Base-by-base conservation (phyloP, 2,329 filamentous ascomycete genomes). In the Monilinia fructicola region DNA sequence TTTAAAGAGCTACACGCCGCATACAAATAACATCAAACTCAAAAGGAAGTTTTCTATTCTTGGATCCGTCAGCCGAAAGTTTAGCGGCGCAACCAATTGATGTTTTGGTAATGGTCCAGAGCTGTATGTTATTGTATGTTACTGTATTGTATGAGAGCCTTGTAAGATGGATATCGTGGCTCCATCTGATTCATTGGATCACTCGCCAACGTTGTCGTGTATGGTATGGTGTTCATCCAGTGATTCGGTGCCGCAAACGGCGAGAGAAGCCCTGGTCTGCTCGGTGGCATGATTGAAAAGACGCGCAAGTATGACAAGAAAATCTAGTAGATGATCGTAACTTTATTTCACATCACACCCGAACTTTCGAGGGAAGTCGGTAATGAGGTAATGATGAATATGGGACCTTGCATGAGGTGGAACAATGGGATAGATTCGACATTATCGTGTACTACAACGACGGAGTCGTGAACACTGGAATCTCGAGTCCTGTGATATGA, bases 341-440 rank as follows among this genome's bases (percentile, higher is more conserved):
- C 58, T 60, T 26, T 50, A 60, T 60, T 60, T 50, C 44, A 60
- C 58, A 60, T 60, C 58, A 60, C 58, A 60, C 58, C 44, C 58
- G 58, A 50, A 60, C 58, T 60, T 60, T 50, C 58, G 58, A 60
- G 44, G 28, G 28, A 38, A 50, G 44, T 60, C 58, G 58, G 58
- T 48, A 60, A 59, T 59, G 55, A 59, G 55, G 26, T 46, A 53
- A 54, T 54, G 53, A 50, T 50, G 58, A 50, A 48, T 60, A 50
- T 50, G 58, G 58, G 44, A 50, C 58, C 58, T 60, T 60, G 58
- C 58, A 60, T 60, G 44, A 50, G 58, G 58, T 60, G 46, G 28
- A 59, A 46, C 55, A 46, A 59, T 46, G 18, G 40, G 40, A 59
- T 59, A 26, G 14, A 50, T 23, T 48, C 21, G 58, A 60, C 58